A percentile compares a stretch with the other conserved stretches of the same genome.
Evolutionary conservation across 1,284 basidiomycete species (phyloP).

Genomic region (Moesziomyces globuligerus): DNA sequence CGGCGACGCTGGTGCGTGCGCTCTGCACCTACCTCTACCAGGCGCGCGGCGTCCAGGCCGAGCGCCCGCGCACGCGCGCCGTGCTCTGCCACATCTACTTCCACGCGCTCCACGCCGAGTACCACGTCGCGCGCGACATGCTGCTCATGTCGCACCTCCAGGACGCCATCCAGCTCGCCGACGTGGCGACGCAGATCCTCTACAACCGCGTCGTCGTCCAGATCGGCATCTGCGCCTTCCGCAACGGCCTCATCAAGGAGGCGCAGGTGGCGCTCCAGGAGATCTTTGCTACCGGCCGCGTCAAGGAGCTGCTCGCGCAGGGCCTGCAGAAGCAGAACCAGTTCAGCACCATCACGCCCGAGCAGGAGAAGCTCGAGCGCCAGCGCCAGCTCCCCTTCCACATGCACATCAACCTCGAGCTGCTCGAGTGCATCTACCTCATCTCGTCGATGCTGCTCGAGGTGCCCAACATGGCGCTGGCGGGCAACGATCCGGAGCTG

Average conservation of each 20-base stretch:
- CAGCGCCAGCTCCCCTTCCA: slow-evolving; percentile 98
- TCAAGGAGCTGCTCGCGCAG: slow-evolving; percentile 97
- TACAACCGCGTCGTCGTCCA: slow-evolving; percentile 98
- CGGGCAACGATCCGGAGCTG: slow-evolving; percentile 86
- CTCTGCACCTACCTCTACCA: slow-evolving; percentile 94
- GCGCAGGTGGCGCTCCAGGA: slow-evolving; percentile 91
- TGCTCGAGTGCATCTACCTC: slow-evolving; percentile 95
- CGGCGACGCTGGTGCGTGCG: slow-evolving; percentile 81
- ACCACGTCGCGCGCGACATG: slow-evolving; percentile 97
- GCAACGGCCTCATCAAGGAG: slow-evolving; percentile 92
- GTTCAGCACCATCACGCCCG: slow-evolving; percentile 82
- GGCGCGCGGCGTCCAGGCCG: slow-evolving; percentile 78
- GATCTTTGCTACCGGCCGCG: slow-evolving; percentile 91
- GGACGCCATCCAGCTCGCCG: slow-evolving; percentile 92
- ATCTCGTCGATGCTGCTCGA: slow-evolving; percentile 99
- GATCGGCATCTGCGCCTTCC: slow-evolving; percentile 95
- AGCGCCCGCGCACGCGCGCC: slow-evolving; percentile 87
- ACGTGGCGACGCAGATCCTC: slow-evolving; percentile 95
- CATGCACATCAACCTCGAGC: slow-evolving; percentile 99
- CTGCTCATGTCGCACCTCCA: slow-evolving; percentile 98
- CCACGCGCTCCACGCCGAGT: slow-evolving; percentile 94
- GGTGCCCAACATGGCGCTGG: slow-evolving; percentile 92
- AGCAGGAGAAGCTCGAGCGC: slow-evolving; percentile 96
- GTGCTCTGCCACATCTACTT: slow-evolving; percentile 95
- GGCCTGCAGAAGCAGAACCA: slow-evolving; percentile 88